Base-by-base conservation (phyloP, 1,139 yeast genomes). In the Lodderomyces theae region DNA sequence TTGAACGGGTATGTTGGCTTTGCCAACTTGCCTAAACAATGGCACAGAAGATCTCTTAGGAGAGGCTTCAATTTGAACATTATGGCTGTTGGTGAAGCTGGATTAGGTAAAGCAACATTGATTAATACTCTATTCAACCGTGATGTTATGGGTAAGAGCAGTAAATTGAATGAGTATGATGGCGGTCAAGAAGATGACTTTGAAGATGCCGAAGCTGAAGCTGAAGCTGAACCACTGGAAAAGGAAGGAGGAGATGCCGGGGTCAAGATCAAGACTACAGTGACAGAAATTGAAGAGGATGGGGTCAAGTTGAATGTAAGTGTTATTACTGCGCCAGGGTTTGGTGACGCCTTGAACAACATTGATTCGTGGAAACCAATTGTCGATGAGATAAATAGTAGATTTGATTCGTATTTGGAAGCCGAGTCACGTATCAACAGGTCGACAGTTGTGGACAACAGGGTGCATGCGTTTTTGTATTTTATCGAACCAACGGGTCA, bases 401-500 rank as follows among this genome's bases (percentile, higher is more conserved):
- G 97, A 58, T 94, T 84, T 59, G 96, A 92, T 63, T 76, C 79
- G 51, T 90, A 82, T 61, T 80, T 94, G 66, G 97, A 92, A 64
- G 81, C 83, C 38, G 98, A 94, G 69, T 88, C 89, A 58, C 83
- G 86, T 61, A 77, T 88, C 48, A 84, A 83, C 64, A 81, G 98
- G 62, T 67, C 84, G n/a, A 64, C 78, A 26, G 74, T 85, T 50
- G 69, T 65, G 42, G 96, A 89, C 61, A 79, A 81, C 55, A 81
- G 96, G 60, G 77, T 89, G 42, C 96, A 89, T 60, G 96, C 96
- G 26, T 79, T 86, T 56, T 69, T 89, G 46, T 89, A 86, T 65
- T 88, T 94, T 56, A 86, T 94, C 57, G 97, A 90, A 66, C 98
- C 97, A 54, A 90, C 97, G 18, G 98, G 97, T 44, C 98, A 92